Base-by-base conservation (phyloP, 1,284 basidiomycete genomes). In the Puccinia polysora region DNA sequence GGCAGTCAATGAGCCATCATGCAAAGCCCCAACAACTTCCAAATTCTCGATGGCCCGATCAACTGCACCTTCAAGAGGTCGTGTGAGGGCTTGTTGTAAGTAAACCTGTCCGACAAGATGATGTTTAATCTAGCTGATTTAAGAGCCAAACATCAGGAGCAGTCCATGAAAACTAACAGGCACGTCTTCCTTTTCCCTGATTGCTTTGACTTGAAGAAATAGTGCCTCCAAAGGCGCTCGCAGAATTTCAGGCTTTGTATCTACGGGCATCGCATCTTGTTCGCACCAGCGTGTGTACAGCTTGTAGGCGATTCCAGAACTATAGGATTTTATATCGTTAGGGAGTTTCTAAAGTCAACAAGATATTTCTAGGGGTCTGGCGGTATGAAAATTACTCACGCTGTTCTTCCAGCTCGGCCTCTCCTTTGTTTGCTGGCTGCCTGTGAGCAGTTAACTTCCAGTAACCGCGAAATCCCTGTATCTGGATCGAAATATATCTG, bases 351-450 rank as follows among this genome's bases (percentile, higher is more conserved):
- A n/a, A n/a, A n/a, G n/a, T n/a, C n/a, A n/a, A n/a, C n/a, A n/a
- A n/a, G n/a, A 34, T 40, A 12, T 50, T 8, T 25, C n/a, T 43
- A 20, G 23, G 18, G 49, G n/a, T 6, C 23, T n/a, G n/a, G n/a
- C n/a, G n/a, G n/a, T n/a, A 60, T 53, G 38, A 55, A 77, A 73
- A 79, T 81, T 1, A 91, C 91, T 0, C 89, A 87, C 77, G 87
- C 86, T 0, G 89, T 93, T 75, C 94, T 86, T 32, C 93, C 94
- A 0, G 94, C 93, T 78, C 93, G 86, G 75, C 93, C 94, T 65
- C 92, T 83, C 64, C 93, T 84, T 79, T 97, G 93, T 75, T 85
- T 84, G 4, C 88, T 89, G 2, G 89, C 88, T 0, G 94, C 93
- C 50, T 85, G 85, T 20, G 88, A 89, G 45, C 89, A 84, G 86